Conservation (phyloP, 805 yeast genomes). For the Myxozyma vanderwaltii region DNA sequence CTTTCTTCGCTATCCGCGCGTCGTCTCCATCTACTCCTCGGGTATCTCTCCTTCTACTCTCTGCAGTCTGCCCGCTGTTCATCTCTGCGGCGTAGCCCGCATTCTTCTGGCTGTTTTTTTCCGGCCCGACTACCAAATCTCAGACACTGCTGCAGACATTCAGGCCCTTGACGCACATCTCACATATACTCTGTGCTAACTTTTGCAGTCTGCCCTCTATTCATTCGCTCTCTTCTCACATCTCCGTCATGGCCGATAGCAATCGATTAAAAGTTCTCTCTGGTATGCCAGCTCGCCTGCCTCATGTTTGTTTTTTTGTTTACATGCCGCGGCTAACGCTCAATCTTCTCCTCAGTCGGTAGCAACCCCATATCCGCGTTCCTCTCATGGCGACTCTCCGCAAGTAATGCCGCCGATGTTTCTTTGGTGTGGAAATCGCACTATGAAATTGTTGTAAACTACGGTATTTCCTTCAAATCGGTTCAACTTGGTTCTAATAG, state of each 20-base stretch:
- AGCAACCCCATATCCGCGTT: conserved; percentile 34
- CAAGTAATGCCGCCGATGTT: conserved; percentile 32
- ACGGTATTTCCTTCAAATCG: conserved; percentile 32
- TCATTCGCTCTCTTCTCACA: background rate
- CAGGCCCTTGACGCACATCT: too few relatives aligned
- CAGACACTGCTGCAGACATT: too few relatives aligned
- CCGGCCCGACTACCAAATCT: background rate
- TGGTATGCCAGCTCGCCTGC: conserved; percentile 5
- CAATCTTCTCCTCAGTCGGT: conserved; percentile 25
- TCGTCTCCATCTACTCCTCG: too few relatives aligned
- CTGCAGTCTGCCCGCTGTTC: background rate
- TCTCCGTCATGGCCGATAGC: conserved; percentile 13
- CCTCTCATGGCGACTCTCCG: conserved; percentile 33
- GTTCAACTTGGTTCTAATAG: conserved; percentile 24
- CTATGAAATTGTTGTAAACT: conserved; percentile 30
- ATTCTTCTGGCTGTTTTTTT: background rate
- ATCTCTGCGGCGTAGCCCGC: background rate
- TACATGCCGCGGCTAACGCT: background rate
- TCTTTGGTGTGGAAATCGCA: conserved; percentile 34
- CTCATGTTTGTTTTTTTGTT: background rate
- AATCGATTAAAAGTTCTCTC: conserved; percentile 17
- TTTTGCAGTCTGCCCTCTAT: background rate
- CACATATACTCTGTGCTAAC: background rate
- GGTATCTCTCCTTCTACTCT: background rate
- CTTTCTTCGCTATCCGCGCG: background rate